phyloP scores from a whole-genome alignment of 176 grass and related monocot genomes.

The Lolium rigidum region DNA sequence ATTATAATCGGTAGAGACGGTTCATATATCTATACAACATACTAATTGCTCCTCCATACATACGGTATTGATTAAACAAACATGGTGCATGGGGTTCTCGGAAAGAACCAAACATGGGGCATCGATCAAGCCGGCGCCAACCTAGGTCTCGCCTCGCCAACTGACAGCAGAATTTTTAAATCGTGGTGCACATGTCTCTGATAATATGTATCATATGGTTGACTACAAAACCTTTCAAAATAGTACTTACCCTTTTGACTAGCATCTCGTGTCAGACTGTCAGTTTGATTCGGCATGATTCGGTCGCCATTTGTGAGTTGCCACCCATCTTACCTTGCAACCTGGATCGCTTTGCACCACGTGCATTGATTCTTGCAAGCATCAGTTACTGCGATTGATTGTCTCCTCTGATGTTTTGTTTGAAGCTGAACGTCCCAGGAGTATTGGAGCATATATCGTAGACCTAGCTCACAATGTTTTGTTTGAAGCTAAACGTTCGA shows the following conservation, averaged over 20 bases:
- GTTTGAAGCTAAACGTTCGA: too few species aligned
- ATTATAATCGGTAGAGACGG: too few species aligned
- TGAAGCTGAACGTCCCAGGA: too few species aligned
- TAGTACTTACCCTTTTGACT: background rate
- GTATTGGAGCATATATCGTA: too few species aligned
- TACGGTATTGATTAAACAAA: too few species aligned
- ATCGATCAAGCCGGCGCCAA: background rate
- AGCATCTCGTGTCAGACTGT: background rate
- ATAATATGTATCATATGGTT: constrained; percentile 7
- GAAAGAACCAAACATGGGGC: background rate
- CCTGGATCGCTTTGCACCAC: background rate
- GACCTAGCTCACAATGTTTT: too few species aligned
- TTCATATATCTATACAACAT: too few species aligned
- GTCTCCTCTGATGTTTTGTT: too few species aligned
- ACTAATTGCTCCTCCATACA: too few species aligned
- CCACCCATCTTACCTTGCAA: background rate
- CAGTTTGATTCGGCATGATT: background rate
- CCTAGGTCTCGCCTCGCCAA: background rate
- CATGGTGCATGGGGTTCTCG: too few species aligned
- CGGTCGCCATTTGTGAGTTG: background rate
- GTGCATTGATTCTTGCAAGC: too few species aligned
- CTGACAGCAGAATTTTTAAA: background rate
- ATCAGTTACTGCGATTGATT: too few species aligned
- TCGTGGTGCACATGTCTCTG: background rate
- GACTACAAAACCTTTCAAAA: background rate